Percentiles rank a stretch among this genome's conserved stretches.
These are phyloP conservation scores for Aspergillus neotritici DNA, from an alignment of 2,329 filamentous ascomycete species.

Conservation along the genomic window DNA sequence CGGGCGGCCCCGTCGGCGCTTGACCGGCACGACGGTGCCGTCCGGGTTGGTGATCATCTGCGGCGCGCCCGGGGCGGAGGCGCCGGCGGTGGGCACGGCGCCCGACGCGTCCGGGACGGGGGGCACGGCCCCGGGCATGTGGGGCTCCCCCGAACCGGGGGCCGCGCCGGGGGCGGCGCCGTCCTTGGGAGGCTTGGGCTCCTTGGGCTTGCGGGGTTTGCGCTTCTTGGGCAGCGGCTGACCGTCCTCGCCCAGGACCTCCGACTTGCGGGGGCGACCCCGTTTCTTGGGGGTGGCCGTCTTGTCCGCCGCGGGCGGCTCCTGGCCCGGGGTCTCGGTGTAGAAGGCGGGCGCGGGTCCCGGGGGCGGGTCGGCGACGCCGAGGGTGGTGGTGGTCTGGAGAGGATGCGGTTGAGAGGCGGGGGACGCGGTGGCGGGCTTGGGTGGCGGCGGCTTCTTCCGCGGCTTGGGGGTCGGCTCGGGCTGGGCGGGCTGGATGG, in stretches of 20 bases:
- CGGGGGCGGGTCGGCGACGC: not conserved
- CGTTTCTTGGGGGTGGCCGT: conserved; percentile 19
- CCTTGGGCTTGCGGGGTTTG: conserved; percentile 13
- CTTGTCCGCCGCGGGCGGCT: not conserved
- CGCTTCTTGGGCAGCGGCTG: conserved; percentile 1
- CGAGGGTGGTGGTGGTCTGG: no score
- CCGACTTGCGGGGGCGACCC: conserved; percentile 27
- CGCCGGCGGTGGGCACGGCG: not conserved
- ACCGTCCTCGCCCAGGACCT: conserved; percentile 12
- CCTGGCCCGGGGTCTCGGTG: conserved; percentile 2
- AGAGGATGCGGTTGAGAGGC: no score
- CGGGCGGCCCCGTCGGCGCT: conserved; percentile 21
- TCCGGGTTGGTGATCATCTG: conserved; percentile 11
- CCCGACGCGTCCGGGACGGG: not conserved
- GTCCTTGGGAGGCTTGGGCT: conserved; percentile 15
- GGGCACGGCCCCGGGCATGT: not conserved
- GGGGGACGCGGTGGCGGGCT: no score
- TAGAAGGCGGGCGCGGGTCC: conserved; percentile 1
- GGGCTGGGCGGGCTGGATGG: no score
- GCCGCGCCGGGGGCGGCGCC: conserved; percentile 15
- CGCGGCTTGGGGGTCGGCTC: no score
- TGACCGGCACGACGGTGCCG: conserved; percentile 15
- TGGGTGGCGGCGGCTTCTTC: no score
- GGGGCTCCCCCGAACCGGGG: conserved; percentile 3
- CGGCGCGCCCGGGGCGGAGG: not conserved